Conservation (phyloP, 208 protist genomes). For the Wallacemonas collosoma region DNA sequence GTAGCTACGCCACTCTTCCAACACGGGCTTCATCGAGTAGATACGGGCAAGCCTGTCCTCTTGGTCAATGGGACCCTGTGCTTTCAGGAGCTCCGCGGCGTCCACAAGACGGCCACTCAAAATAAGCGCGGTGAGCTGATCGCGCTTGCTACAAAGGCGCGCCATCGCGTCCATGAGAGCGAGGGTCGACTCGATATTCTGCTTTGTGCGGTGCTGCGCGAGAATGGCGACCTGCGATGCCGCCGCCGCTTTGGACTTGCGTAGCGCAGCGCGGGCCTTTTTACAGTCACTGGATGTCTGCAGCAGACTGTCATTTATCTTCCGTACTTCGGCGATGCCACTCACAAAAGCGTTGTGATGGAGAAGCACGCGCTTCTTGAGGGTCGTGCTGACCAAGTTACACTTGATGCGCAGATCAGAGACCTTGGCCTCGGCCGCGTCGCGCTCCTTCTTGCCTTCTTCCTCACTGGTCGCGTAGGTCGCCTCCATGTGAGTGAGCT, state of each 20-base stretch:
- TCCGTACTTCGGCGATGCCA: constrained; percentile 71
- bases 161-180: constrained; percentile 68
- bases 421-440: constrained; percentile 57
- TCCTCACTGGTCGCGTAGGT: constrained; percentile 57
- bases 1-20: constrained; percentile 76
- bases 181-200: constrained; percentile 52
- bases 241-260: constrained; percentile 55
- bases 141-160: constrained; percentile 51
- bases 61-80: constrained; percentile 37
- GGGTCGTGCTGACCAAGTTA: constrained; percentile 75
- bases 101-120: constrained; percentile 67
- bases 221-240: constrained; percentile 62
- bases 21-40: constrained; percentile 61
- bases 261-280: constrained; percentile 65
- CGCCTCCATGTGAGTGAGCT: constrained; percentile 66
- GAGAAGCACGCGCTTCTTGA: constrained; percentile 79
- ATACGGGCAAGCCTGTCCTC: constrained; percentile 49
- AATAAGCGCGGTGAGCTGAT: constrained; percentile 64
- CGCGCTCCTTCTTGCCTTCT: constrained; percentile 52
- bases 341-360: constrained; percentile 75
- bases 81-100: constrained; percentile 50
- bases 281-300: constrained; percentile 87
- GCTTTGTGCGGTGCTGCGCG: constrained; percentile 48
- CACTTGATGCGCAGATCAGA: constrained; percentile 66
- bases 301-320: constrained; percentile 75